Evolutionary conservation across 768 basidiomycete genomes (phyloP).

Genomic region (Suillus sp.): DNA sequence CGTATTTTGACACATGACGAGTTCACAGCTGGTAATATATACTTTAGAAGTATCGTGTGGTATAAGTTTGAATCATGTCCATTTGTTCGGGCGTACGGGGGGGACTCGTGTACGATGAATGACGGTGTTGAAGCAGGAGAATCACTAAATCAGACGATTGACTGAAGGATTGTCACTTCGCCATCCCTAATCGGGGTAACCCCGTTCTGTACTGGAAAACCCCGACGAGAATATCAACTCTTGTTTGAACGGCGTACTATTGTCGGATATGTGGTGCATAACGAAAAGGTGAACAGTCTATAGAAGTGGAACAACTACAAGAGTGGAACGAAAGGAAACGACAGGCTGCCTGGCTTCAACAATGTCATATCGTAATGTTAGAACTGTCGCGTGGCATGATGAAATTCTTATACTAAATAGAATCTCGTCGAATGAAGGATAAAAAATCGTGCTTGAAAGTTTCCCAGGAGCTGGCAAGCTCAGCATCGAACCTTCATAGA

Average conservation of each 20-base stretch:
- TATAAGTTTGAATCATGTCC: neutral
- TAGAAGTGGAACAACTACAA: neutral
- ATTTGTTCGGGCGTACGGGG: neutral
- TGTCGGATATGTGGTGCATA: neutral
- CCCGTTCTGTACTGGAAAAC: neutral
- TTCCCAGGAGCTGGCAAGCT: conserved; percentile 2
- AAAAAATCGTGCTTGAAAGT: neutral
- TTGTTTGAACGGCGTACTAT: neutral
- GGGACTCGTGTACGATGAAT: neutral
- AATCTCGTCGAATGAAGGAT: neutral
- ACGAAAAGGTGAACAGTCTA: neutral
- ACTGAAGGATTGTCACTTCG: neutral
- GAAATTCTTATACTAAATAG: neutral
- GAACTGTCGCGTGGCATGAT: neutral
- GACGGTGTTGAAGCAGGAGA: neutral
- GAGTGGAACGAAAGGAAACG: neutral
- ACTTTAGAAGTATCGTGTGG: neutral
- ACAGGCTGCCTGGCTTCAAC: neutral
- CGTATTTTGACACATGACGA: neutral
- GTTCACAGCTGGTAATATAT: neutral
- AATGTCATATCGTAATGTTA: neutral
- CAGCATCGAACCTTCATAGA: conserved; percentile 1
- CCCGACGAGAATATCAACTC: neutral
- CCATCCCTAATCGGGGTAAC: neutral
- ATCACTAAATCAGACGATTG: neutral